Base-by-base conservation (phyloP, 2,329 filamentous ascomycete genomes). In the Exophiala xenobiotica region DNA sequence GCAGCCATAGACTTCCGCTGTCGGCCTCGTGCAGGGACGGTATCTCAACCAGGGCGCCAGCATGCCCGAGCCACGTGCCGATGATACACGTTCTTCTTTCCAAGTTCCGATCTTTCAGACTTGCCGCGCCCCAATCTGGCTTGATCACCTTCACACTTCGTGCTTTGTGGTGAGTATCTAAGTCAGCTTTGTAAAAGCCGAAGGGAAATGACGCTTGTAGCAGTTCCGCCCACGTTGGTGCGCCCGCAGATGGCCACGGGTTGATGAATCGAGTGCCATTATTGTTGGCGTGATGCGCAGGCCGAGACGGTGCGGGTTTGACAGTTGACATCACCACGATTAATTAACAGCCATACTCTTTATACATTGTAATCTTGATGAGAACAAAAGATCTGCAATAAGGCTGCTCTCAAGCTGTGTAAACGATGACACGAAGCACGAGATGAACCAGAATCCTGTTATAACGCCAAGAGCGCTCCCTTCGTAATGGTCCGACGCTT, bases 281-380 rank as follows among this genome's bases (percentile, higher is more conserved):
- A 14, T 44, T 39, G 47, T 57, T 54, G n/a, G 54, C 51, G 33
- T 57, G 54, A 31, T 57, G 54, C 12, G 51, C 24, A 19, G 54
- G 54, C 9, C 51, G 47, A 19, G 50, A 41, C 19, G 41, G 8
- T 37, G 33, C 40, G 2, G 31, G 22, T 37, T 42, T 48, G 16
- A 27, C 20, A 6, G 6, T 44, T 6, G 38, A 39, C 48, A 48
- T 51, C 9, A 20, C 26, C 14, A 31, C 12, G 11, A 29, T 9
- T 45, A 14, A 19, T 19, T 18, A n/a, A 16, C 16, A 4, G 14
- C 42, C 11, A 33, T 33, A 3, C 14, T 33, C n/a, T 39, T 12
- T n/a, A 29, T 11, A 31, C 6, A 11, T 31, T n/a, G 27, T 31
- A n/a, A n/a, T n/a, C n/a, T n/a, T n/a, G n/a, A n/a, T n/a, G n/a